Percentiles rank a stretch among this genome's conserved stretches.
Conservation (phyloP, 2,329 filamentous ascomycete species). For the Myrmaecium sp. region DNA sequence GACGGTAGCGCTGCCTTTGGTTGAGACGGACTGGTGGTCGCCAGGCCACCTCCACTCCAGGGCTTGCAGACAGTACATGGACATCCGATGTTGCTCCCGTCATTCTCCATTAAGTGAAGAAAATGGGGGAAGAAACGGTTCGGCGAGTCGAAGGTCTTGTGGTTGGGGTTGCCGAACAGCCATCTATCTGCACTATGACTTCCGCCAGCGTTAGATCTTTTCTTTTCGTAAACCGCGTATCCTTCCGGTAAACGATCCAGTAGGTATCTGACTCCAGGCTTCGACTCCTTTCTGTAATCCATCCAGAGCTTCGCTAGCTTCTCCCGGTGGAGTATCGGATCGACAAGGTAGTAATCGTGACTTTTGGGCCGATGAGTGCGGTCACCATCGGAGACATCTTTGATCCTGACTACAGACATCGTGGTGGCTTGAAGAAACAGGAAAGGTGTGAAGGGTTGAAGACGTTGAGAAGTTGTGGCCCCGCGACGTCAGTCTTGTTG, state of each 20-base stretch:
- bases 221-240: constrained; percentile 35
- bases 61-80: constrained; percentile 31
- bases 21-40: no score
- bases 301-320: constrained; percentile 34
- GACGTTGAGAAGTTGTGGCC: no score
- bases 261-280: constrained; percentile 25
- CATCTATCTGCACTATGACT: constrained; percentile 40
- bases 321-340: constrained; percentile 28
- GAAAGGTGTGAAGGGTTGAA: no score
- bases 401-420: constrained; percentile 11
- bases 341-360: constrained; percentile 16
- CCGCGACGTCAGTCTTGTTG: no score
- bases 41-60: no score
- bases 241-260: constrained; percentile 37
- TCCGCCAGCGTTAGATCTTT: no score
- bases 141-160: constrained; percentile 34
- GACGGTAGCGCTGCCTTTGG: not conserved
- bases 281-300: constrained; percentile 19
- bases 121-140: constrained; percentile 41
- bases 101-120: constrained; percentile 34
- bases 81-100: constrained; percentile 25
- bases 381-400: constrained; percentile 19
- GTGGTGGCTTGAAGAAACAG: constrained; percentile 2
- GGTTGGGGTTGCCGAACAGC: constrained; percentile 38
- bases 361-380: constrained; percentile 19